These are phyloP conservation scores for Colletotrichum karsti DNA, from an alignment of 2,329 filamentous ascomycete genomes.

Conservation along the genomic window DNA sequence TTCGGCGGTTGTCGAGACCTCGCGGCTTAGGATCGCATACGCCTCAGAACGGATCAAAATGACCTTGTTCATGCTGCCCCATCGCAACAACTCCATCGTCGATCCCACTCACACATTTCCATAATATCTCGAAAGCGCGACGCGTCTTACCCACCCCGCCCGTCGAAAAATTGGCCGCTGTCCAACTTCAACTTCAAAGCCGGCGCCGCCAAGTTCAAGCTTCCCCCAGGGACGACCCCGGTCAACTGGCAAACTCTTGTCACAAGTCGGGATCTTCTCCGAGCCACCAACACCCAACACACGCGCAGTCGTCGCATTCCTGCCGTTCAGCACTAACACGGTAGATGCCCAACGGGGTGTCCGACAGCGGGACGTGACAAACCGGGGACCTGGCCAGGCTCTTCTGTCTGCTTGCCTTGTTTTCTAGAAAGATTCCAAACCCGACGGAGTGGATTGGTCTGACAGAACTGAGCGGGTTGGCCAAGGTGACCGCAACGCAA, in stretches of 20 bases:
- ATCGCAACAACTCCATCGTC: neutral
- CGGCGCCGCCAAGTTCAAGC: neutral
- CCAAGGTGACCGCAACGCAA: neutral
- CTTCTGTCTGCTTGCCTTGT: neutral
- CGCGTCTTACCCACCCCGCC: conserved; percentile 8
- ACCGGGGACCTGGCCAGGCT: neutral
- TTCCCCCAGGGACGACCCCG: conserved; percentile 15
- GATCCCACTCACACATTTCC: conserved; percentile 14
- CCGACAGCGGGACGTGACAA: neutral
- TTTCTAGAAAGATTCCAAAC: conserved; percentile 14
- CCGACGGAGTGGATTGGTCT: neutral
- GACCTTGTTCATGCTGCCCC: neutral
- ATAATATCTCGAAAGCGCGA: conserved; percentile 9
- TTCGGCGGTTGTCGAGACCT: too few species aligned
- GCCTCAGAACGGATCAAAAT: neutral
- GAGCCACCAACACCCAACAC: neutral
- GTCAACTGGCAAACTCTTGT: neutral
- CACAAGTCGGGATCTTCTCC: neutral
- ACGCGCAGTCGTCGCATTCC: neutral
- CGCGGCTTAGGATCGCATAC: neutral
- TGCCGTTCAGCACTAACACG: neutral
- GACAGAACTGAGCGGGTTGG: neutral
- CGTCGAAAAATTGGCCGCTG: neutral
- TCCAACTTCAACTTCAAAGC: neutral
- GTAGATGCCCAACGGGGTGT: conserved; percentile 4